A percentile compares a stretch with the other conserved stretches of the same genome.
Conservation (phyloP, 345 rosid genomes). For the Abelmoschus esculentus region DNA sequence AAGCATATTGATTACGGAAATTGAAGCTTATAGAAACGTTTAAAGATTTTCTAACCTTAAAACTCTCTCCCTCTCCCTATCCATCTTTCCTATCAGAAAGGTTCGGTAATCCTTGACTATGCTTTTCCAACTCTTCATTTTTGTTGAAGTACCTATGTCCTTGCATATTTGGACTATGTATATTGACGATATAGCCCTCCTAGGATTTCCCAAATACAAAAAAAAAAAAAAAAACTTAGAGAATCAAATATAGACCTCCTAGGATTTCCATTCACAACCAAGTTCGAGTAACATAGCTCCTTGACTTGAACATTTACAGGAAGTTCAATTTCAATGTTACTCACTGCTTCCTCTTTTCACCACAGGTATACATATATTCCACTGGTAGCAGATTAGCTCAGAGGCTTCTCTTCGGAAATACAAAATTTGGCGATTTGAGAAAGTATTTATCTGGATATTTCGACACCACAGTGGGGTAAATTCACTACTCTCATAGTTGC, state of each 20-base stretch:
- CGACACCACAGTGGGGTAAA: slow-evolving; percentile 77
- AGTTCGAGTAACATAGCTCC: not conserved
- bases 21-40: not conserved
- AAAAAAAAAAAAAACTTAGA: not conserved
- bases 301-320: not conserved
- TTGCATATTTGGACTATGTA: not conserved
- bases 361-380: slow-evolving; percentile 88
- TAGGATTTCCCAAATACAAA: not conserved
- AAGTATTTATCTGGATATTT: slow-evolving; percentile 77
- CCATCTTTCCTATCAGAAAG: not conserved
- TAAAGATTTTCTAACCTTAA: not conserved
- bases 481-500: not conserved
- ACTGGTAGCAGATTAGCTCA: slow-evolving; percentile 96
- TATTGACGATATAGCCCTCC: not conserved
- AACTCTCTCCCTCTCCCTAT: not conserved
- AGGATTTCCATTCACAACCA: not conserved
- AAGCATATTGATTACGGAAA: not conserved
- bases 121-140: not conserved
- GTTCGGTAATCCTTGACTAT: not conserved
- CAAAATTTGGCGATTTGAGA: slow-evolving; percentile 76
- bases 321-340: not conserved
- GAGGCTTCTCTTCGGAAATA: slow-evolving; percentile 79
- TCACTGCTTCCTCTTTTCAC: slow-evolving; percentile 1
- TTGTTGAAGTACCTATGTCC: not conserved
- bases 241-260: not conserved